These are phyloP conservation scores for Alopecurus myosuroides DNA, from an alignment of 176 grass and related monocot genomes.

Conservation along the genomic window DNA sequence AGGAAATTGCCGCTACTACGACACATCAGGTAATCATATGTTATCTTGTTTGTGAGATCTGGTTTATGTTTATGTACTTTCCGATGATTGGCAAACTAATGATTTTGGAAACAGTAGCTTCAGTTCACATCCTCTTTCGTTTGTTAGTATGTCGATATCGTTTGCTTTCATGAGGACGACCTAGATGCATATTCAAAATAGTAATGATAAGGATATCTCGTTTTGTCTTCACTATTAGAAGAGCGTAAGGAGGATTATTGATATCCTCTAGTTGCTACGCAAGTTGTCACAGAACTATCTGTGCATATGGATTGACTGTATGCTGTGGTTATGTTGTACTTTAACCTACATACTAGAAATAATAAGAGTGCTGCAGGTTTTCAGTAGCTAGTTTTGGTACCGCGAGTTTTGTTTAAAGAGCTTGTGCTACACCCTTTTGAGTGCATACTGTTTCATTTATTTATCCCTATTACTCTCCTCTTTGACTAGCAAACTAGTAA, in stretches of 20 bases:
- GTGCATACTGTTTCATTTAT: no score
- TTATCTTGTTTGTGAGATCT: slow-evolving; percentile 35
- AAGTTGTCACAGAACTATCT: background rate
- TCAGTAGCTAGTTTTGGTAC: no score
- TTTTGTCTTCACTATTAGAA: background rate
- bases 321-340: background rate
- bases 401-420: no score
- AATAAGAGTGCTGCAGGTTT: no score
- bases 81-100: slow-evolving; percentile 26
- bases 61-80: background rate
- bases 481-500: slow-evolving; percentile 29
- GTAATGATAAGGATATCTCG: slow-evolving; percentile 17
- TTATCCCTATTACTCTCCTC: no score
- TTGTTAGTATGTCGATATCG: slow-evolving; percentile 44
- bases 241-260: background rate
- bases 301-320: background rate
- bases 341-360: background rate
- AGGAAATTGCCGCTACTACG: slow-evolving; percentile 73
- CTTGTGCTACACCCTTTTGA: no score
- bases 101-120: slow-evolving; percentile 38
- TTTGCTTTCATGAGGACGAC: slow-evolving; percentile 14
- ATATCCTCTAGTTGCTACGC: slow-evolving; percentile 10
- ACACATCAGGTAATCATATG: slow-evolving; percentile 73
- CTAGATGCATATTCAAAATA: slow-evolving; percentile 25
- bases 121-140: slow-evolving; percentile 34